Conservation (phyloP, 768 basidiomycete genomes). For the Infundibulicybe gibba region DNA sequence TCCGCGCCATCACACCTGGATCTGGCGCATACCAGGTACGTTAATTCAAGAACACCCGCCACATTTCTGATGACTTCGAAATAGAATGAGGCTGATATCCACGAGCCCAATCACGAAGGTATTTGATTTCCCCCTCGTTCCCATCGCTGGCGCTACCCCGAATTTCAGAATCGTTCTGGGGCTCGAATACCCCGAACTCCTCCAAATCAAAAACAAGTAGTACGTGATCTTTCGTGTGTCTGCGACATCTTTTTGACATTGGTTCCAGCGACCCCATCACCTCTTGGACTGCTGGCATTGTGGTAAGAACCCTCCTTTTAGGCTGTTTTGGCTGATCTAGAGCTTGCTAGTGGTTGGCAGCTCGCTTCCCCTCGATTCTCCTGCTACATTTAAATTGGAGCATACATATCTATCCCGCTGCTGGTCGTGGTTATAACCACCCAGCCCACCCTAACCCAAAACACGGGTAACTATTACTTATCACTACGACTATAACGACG, state of each 20-base stretch:
- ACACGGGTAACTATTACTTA: no score
- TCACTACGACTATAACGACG: no score
- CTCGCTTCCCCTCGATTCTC: no score
- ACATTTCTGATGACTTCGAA: background rate
- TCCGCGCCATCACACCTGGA: background rate
- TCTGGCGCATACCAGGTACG: no score
- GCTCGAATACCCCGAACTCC: background rate
- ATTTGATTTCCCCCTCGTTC: background rate
- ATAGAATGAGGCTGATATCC: background rate
- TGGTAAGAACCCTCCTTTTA: background rate
- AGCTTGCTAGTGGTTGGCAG: no score
- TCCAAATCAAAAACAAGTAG: background rate
- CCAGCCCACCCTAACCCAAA: no score
- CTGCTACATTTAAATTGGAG: no score
- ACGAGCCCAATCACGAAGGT: background rate
- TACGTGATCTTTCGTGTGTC: background rate
- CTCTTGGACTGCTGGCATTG: background rate
- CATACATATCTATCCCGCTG: no score
- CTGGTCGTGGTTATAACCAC: no score
- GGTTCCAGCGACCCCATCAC: background rate
- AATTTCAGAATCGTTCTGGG: background rate
- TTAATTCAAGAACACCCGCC: no score
- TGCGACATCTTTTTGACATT: background rate
- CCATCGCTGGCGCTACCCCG: background rate
- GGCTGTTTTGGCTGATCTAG: no score